A percentile compares a stretch with the other conserved stretches of the same genome.
These are phyloP conservation scores for Trametes cubensis DNA, from an alignment of 768 basidiomycete genomes.

Conservation along the genomic window DNA sequence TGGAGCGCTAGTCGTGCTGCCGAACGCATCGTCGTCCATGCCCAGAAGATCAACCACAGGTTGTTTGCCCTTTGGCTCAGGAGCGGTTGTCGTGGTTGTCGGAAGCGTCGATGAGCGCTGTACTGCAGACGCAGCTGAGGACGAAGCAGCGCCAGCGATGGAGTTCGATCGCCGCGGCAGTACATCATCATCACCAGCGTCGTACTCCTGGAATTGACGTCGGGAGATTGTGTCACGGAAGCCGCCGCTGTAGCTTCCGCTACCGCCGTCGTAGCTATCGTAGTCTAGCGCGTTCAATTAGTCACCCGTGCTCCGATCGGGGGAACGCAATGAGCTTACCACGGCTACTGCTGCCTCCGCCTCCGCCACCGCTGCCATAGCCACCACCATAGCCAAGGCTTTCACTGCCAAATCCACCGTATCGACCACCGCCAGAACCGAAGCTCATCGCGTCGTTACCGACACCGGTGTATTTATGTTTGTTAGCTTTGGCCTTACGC, in stretches of 20 bases:
- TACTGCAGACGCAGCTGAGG: slow-evolving; percentile 36
- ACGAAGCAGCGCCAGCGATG: slow-evolving; percentile 35
- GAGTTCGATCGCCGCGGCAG: slow-evolving; percentile 44
- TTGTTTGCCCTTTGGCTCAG: slow-evolving; percentile 47
- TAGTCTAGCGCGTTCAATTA: background rate
- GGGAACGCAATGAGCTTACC: slow-evolving; percentile 10
- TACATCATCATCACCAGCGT: slow-evolving; percentile 89
- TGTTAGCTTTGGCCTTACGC: slow-evolving; percentile 89
- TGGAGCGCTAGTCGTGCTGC: slow-evolving; percentile 37
- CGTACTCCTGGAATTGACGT: slow-evolving; percentile 87
- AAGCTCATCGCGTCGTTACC: slow-evolving; percentile 83
- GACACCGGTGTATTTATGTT: slow-evolving; percentile 84
- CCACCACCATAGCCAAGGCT: slow-evolving; percentile 37
- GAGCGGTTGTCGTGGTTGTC: slow-evolving; percentile 28
- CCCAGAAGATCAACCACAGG: slow-evolving; percentile 72
- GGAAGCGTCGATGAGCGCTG: slow-evolving; percentile 44
- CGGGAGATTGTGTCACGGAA: slow-evolving; percentile 63
- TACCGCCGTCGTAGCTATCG: slow-evolving; percentile 1
- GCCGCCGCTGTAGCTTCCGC: slow-evolving; percentile 36
- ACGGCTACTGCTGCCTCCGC: slow-evolving; percentile 38
- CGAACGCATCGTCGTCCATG: slow-evolving; percentile 66
- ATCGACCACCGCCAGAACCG: slow-evolving; percentile 52
- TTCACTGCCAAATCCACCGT: slow-evolving; percentile 74
- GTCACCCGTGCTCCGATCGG: background rate
- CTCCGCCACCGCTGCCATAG: slow-evolving; percentile 39